Conservation (phyloP, 2,329 filamentous ascomycete species). For the Aspergillus pseudoviridinutans region DNA sequence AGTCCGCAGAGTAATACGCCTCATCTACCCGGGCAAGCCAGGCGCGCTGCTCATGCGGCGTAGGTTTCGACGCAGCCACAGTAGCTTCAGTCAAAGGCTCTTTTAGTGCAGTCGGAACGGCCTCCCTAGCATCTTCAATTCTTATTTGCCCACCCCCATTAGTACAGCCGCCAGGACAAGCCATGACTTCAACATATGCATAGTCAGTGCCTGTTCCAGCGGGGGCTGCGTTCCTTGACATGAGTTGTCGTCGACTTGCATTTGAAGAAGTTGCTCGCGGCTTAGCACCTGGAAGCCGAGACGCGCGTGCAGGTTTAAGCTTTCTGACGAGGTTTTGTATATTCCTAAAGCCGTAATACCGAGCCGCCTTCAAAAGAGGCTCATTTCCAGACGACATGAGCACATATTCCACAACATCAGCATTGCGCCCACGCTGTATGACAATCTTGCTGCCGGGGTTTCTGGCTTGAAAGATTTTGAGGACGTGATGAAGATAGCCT, state of each 20-base stretch:
- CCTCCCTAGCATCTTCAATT: slow-evolving; percentile 64
- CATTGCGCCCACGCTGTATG: slow-evolving; percentile 73
- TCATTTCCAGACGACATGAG: slow-evolving; percentile 57
- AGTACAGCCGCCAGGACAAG: slow-evolving; percentile 96
- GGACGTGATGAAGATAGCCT: slow-evolving; percentile 81
- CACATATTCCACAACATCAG: slow-evolving; percentile 83
- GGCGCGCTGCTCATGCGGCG: slow-evolving; percentile 75
- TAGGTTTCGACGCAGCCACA: slow-evolving; percentile 51
- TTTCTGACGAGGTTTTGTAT: slow-evolving; percentile 97
- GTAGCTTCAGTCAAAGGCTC: slow-evolving; percentile 19
- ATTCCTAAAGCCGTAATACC: slow-evolving; percentile 96
- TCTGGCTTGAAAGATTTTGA: slow-evolving; percentile 67
- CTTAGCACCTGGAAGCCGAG: slow-evolving; percentile 74
- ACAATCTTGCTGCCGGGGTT: slow-evolving; percentile 70
- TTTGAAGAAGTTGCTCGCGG: slow-evolving; percentile 36
- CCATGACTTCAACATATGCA: slow-evolving; percentile 98
- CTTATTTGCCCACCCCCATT: slow-evolving; percentile 97
- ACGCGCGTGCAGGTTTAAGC: slow-evolving; percentile 74
- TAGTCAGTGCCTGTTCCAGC: slow-evolving; percentile 56
- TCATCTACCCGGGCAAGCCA: slow-evolving; percentile 83
- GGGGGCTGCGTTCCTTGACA: slow-evolving; percentile 30
- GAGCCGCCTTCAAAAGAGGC: slow-evolving; percentile 70
- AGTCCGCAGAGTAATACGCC: slow-evolving; percentile 77
- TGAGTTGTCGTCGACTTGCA: slow-evolving; percentile 25
- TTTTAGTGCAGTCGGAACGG: slow-evolving; percentile 12